Conservation (phyloP, 2,329 filamentous ascomycete genomes). For the Chaetomium strumarium region DNA sequence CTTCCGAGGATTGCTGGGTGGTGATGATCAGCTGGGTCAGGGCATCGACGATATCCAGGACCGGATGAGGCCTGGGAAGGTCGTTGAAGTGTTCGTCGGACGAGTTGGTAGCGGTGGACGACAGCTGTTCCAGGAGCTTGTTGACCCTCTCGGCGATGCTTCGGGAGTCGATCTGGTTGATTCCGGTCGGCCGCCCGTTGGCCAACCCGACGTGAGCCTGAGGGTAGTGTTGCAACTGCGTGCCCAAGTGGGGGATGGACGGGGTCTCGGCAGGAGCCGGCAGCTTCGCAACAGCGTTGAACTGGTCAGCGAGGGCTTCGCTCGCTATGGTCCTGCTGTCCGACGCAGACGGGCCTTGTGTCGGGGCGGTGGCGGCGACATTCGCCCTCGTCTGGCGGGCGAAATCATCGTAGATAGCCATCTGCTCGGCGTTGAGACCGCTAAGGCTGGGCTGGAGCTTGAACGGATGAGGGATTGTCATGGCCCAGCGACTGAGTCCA, state of each 20-base stretch:
- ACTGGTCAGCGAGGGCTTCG: conserved; percentile 59
- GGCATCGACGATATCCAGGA: conserved; percentile 58
- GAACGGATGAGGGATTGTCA: conserved; percentile 90
- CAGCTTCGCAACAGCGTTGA: conserved; percentile 49
- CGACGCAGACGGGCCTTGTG: conserved; percentile 52
- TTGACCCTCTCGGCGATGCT: conserved; percentile 49
- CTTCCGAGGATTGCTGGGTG: conserved; percentile 55
- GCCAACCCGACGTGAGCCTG: conserved; percentile 44
- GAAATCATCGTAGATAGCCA: conserved; percentile 96
- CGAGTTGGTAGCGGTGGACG: conserved; percentile 47
- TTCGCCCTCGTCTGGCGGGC: conserved; percentile 71
- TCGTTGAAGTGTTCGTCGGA: conserved; percentile 56
- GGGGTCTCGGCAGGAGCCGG: conserved; percentile 56
- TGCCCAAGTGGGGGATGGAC: conserved; percentile 46
- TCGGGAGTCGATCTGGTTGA: conserved; percentile 47
- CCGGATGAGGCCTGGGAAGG: conserved; percentile 51
- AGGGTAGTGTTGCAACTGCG: conserved; percentile 51
- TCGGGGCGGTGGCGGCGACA: conserved; percentile 47
- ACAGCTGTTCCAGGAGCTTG: conserved; percentile 53
- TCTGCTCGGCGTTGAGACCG: conserved; percentile 83
- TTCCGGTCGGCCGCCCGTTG: conserved; percentile 45
- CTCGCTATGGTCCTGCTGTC: conserved; percentile 59
- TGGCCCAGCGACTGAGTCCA: conserved; percentile 81
- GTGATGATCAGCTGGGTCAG: conserved; percentile 58
- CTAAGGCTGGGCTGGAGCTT: conserved; percentile 64